These are phyloP conservation scores for Boehmeria nivea DNA, from an alignment of 306 rosid genomes.

Conservation along the genomic window DNA sequence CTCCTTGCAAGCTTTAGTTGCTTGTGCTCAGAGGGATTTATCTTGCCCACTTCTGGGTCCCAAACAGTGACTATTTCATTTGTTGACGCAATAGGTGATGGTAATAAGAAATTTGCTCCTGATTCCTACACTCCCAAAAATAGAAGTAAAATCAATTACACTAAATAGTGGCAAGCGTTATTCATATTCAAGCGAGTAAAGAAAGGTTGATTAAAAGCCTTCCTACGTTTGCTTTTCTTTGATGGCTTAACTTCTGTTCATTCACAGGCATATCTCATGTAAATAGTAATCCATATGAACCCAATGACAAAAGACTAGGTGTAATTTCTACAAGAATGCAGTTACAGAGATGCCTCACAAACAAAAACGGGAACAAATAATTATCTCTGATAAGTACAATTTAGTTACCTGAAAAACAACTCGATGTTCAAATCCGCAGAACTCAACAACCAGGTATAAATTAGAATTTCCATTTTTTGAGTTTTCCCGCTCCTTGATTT, in stretches of 20 bases:
- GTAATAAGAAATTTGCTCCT: conserved; percentile 86
- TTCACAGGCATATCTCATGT: not conserved
- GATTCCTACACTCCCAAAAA: conserved; percentile 72
- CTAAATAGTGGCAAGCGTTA: no score
- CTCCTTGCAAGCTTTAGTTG: conserved; percentile 95
- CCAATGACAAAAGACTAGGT: not conserved
- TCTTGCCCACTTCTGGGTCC: conserved; percentile 94
- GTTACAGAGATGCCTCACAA: not conserved
- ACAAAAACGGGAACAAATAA: no score
- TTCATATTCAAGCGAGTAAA: not conserved
- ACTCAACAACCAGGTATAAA: conserved; percentile 78
- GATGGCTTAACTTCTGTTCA: not conserved
- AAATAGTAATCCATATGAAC: not conserved
- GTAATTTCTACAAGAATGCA: no score
- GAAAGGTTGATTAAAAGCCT: not conserved
- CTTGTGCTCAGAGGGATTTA: conserved; percentile 95
- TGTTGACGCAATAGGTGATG: conserved; percentile 86
- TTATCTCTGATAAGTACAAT: no score
- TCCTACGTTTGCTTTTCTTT: not conserved
- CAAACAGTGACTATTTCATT: conserved; percentile 87
- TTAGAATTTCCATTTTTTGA: conserved; percentile 70
- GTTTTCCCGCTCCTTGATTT: conserved; percentile 73
- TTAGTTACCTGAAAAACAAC: conserved; percentile 90
- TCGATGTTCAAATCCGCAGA: conserved; percentile 82
- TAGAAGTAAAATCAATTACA: not conserved